phyloP scores from a whole-genome alignment of 106 monocot species.

The Dendrobium chrysotoxum region DNA sequence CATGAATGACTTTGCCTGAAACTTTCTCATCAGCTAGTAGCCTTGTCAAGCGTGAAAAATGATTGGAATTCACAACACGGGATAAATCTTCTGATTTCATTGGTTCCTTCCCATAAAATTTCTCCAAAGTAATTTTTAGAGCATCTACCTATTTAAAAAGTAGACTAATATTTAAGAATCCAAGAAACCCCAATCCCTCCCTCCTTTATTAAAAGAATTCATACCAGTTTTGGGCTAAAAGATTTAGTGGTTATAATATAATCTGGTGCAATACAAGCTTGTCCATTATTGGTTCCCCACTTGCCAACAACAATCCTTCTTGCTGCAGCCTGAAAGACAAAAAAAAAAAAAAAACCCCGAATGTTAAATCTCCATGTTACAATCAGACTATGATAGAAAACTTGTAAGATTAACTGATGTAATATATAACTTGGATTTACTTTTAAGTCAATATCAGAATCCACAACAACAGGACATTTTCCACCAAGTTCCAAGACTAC shows the following conservation, averaged over 20 bases:
- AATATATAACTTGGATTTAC: slow-evolving; percentile 2
- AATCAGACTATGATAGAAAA: too few relatives aligned
- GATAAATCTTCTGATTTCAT: slow-evolving; percentile 47
- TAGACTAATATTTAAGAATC: too few relatives aligned
- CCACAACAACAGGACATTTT: slow-evolving; percentile 64
- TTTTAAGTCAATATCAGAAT: slow-evolving; percentile 41
- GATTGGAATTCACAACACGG: slow-evolving; percentile 54
- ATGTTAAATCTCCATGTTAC: too few relatives aligned
- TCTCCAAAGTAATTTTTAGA: slow-evolving; percentile 34
- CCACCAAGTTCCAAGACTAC: slow-evolving; percentile 66
- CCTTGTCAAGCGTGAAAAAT: slow-evolving; percentile 47
- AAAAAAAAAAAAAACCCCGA: too few relatives aligned
- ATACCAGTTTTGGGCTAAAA: slow-evolving; percentile 56
- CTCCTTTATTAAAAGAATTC: background rate
- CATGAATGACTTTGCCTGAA: slow-evolving; percentile 49
- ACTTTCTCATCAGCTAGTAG: slow-evolving; percentile 57
- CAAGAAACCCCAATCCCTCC: too few relatives aligned
- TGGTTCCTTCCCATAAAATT: slow-evolving; percentile 53
- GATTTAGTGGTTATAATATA: slow-evolving; percentile 59
- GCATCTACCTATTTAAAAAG: slow-evolving; percentile 28
- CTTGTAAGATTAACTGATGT: too few relatives aligned
- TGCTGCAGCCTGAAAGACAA: slow-evolving; percentile 27
- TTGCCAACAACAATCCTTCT: slow-evolving; percentile 62
- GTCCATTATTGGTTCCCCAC: slow-evolving; percentile 68
- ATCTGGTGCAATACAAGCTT: slow-evolving; percentile 67